Evolutionary conservation across 345 rosid genomes (phyloP).

Genomic region (Eucalyptus tenuipes): DNA sequence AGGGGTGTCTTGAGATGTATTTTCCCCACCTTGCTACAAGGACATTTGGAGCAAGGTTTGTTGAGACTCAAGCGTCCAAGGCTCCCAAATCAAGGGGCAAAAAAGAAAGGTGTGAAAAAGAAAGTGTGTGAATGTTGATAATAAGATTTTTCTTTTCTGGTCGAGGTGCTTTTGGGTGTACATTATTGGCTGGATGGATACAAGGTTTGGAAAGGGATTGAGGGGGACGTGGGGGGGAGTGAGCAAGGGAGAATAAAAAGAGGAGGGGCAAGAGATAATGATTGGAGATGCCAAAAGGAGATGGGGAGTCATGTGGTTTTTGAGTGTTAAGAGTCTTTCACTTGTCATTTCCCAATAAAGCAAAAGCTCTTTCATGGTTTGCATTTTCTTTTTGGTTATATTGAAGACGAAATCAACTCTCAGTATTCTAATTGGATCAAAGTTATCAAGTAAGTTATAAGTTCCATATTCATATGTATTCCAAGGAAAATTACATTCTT

Average conservation of each 20-base stretch:
- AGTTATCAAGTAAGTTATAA: neutral
- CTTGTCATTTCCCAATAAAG: constrained; percentile 22
- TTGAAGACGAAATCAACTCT: neutral
- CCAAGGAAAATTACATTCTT: neutral
- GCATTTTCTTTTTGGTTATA: neutral
- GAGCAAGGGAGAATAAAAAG: neutral
- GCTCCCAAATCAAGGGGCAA: neutral
- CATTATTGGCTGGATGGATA: neutral
- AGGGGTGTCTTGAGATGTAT: neutral
- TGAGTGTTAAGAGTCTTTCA: neutral
- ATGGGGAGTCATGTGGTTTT: neutral
- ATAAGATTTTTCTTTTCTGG: neutral
- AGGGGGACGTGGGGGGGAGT: neutral
- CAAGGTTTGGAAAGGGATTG: neutral
- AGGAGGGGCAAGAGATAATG: neutral
- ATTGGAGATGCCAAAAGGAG: neutral
- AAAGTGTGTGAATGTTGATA: neutral
- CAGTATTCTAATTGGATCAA: neutral
- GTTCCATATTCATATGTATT: neutral
- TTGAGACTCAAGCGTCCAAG: neutral
- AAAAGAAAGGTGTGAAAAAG: neutral
- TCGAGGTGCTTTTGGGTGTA: neutral
- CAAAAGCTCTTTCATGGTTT: neutral
- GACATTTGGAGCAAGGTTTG: neutral
- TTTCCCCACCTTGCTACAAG: neutral